A percentile compares a stretch with the other conserved stretches of the same genome.
Evolutionary conservation across 495 filamentous ascomycete genomes (phyloP).

Genomic region (Podospora conica): DNA sequence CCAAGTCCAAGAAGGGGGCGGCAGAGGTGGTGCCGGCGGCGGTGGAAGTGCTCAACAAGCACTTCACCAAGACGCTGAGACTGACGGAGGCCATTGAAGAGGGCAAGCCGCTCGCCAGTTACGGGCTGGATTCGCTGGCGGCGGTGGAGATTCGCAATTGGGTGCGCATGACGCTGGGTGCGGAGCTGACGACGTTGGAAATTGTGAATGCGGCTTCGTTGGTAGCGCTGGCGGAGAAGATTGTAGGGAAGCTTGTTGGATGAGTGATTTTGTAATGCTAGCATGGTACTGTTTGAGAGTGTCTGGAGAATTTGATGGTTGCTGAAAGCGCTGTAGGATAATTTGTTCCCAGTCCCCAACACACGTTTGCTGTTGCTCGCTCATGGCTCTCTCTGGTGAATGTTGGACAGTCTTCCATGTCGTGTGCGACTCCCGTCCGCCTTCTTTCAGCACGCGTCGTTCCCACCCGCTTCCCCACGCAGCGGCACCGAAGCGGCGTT

Average conservation of each 20-base stretch:
- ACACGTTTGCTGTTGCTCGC: no score
- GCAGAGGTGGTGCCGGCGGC: neutral
- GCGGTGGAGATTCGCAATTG: slow-evolving; percentile 22
- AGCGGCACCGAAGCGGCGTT: no score
- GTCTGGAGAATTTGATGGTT: no score
- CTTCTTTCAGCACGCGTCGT: no score
- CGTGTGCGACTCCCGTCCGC: no score
- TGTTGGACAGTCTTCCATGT: no score
- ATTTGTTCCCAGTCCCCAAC: no score
- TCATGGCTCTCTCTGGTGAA: no score
- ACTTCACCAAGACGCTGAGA: slow-evolving; percentile 7
- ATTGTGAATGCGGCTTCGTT: neutral
- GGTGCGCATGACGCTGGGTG: slow-evolving; percentile 9
- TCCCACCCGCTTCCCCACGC: no score
- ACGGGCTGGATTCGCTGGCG: slow-evolving; percentile 17
- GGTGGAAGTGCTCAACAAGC: slow-evolving; percentile 1
- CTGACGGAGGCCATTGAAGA: neutral
- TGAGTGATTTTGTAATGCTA: no score
- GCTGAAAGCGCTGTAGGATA: no score
- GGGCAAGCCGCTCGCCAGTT: neutral
- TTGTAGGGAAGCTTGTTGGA: neutral
- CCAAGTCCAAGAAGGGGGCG: neutral
- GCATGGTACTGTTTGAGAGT: no score
- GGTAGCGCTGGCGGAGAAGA: neutral
- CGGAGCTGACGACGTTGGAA: slow-evolving; percentile 15